These are phyloP conservation scores for Vitis hybrid DNA, from an alignment of 177 flowering plant genomes.

Conservation along the genomic window DNA sequence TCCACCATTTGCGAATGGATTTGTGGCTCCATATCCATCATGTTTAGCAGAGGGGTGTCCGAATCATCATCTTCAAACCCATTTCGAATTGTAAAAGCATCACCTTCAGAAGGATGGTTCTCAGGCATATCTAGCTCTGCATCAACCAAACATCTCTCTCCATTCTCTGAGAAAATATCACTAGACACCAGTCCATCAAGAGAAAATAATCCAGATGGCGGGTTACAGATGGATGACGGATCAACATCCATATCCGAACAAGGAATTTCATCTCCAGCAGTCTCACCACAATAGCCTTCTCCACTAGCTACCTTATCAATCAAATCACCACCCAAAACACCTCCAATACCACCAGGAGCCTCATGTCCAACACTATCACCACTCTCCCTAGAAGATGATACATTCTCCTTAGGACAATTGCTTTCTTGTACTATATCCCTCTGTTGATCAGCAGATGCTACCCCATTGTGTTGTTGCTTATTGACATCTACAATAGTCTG, in stretches of 20 bases:
- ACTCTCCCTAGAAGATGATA: conserved; percentile 11
- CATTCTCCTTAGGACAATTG: conserved; percentile 1
- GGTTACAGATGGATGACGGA: conserved; percentile 26
- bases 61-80: conserved; percentile 9
- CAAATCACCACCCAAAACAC: conserved; percentile 18
- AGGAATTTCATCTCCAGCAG: conserved; percentile 15
- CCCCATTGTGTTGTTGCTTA: neutral
- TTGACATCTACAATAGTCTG: neutral
- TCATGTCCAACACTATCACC: conserved; percentile 11
- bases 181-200: conserved; percentile 18
- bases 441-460: conserved; percentile 6
- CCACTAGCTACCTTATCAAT: conserved; percentile 13
- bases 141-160: conserved; percentile 8
- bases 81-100: neutral
- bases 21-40: conserved; percentile 23
- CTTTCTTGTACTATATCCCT: conserved; percentile 11
- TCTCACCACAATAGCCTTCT: conserved; percentile 22
- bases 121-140: conserved; percentile 1
- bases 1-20: conserved; percentile 10
- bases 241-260: conserved; percentile 43
- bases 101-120: conserved; percentile 13
- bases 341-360: conserved; percentile 4
- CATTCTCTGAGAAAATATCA: conserved; percentile 11
- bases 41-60: neutral
- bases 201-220: conserved; percentile 26